Evolutionary conservation across 2,329 filamentous ascomycete species (phyloP).

Genomic region (Acarospora socialis): DNA sequence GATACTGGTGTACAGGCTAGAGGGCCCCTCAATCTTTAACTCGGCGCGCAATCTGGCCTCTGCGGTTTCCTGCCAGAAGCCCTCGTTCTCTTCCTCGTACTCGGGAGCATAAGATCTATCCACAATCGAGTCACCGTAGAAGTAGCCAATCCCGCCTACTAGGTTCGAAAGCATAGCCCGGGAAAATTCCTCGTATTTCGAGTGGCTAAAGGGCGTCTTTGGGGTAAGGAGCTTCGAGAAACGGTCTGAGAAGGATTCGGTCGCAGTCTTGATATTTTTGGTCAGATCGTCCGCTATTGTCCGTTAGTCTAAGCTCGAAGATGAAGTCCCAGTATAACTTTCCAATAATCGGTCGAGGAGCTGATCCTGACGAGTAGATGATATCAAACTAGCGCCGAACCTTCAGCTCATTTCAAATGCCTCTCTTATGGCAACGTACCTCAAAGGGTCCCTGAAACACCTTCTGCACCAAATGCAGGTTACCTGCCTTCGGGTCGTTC

Average conservation of each 20-base stretch:
- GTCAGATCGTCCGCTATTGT: constrained; percentile 47
- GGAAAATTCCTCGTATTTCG: constrained; percentile 64
- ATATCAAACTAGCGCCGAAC: constrained; percentile 59
- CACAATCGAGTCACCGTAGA: constrained; percentile 74
- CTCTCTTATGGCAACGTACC: constrained; percentile 20
- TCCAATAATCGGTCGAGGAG: constrained; percentile 38
- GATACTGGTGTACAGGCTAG: constrained; percentile 79
- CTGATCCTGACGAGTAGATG: constrained; percentile 69
- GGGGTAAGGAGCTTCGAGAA: constrained; percentile 62
- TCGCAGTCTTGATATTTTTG: constrained; percentile 50
- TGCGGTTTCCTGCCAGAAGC: constrained; percentile 86
- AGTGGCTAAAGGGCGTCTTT: constrained; percentile 58
- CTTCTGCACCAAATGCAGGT: constrained; percentile 81
- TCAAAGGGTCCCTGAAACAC: constrained; percentile 78
- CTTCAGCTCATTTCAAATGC: too few species aligned
- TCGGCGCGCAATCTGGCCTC: constrained; percentile 57
- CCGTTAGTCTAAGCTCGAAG: background rate
- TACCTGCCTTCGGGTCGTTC: constrained; percentile 56
- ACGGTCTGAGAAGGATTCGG: constrained; percentile 55
- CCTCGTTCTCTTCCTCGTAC: constrained; percentile 89
- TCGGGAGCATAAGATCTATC: constrained; percentile 85
- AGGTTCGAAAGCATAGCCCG: constrained; percentile 90
- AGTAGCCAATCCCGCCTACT: constrained; percentile 87
- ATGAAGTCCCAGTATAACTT: constrained; percentile 15
- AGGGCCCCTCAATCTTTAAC: constrained; percentile 63